Percentiles rank a stretch among this genome's conserved stretches.
Evolutionary conservation across 2,329 filamentous ascomycete species (phyloP).

Genomic region (Annulohypoxylon truncatum): DNA sequence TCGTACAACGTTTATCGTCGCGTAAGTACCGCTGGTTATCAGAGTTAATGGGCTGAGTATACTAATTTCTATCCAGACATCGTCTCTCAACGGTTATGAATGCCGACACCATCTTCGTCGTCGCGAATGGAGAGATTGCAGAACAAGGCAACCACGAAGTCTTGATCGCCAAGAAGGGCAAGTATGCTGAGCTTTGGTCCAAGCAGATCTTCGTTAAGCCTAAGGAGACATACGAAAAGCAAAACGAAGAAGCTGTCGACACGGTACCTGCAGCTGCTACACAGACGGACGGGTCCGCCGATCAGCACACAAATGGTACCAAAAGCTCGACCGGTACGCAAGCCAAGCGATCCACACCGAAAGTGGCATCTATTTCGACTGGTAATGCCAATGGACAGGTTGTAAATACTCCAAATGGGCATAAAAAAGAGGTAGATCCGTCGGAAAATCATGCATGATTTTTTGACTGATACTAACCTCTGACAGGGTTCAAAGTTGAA

Average conservation of each 20-base stretch:
- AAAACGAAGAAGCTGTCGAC: constrained; percentile 15
- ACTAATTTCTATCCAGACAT: constrained; percentile 59
- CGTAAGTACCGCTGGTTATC: constrained; percentile 55
- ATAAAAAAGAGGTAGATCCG: constrained; percentile 64
- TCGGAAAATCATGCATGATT: constrained; percentile 54
- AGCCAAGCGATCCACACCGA: constrained; percentile 20
- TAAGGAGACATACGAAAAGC: constrained; percentile 54
- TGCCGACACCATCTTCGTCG: constrained; percentile 74
- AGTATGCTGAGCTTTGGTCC: constrained; percentile 74
- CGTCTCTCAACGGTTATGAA: constrained; percentile 78
- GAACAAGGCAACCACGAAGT: constrained; percentile 72
- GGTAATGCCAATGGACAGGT: constrained; percentile 45
- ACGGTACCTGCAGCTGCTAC: constrained; percentile 28
- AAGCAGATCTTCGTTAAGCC: constrained; percentile 68
- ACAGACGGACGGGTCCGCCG: constrained; percentile 33
- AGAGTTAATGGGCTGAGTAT: neutral
- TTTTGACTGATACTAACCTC: constrained; percentile 59
- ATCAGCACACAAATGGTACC: constrained; percentile 29
- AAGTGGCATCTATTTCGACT: constrained; percentile 22
- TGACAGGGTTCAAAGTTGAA: constrained; percentile 65
- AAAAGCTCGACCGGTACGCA: constrained; percentile 24
- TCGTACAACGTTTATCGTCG: constrained; percentile 75
- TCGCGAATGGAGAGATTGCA: constrained; percentile 70
- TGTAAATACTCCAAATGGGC: constrained; percentile 51
- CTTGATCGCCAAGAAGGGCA: constrained; percentile 67